Conservation (phyloP, 257 asterid species). For the Solanum sejunctum region DNA sequence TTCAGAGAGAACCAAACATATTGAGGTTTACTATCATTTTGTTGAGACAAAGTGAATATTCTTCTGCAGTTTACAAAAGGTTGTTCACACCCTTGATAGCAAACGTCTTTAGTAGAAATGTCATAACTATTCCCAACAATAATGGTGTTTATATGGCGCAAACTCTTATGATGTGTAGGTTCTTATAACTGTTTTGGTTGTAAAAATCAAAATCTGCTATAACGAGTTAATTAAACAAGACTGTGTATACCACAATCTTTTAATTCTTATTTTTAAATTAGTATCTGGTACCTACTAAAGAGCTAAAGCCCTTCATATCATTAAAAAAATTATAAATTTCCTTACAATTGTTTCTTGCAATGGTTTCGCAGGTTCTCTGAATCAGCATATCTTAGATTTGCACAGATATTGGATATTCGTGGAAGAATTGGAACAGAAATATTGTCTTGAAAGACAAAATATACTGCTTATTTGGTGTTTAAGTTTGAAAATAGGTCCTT, state of each 20-base stretch:
- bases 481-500: conserved; percentile 12
- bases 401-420: not conserved
- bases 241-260: not conserved
- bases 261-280: too few relatives aligned
- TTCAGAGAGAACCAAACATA: not conserved
- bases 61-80: not conserved
- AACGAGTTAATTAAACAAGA: too few relatives aligned
- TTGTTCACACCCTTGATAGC: not conserved
- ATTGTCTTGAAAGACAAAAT: conserved; percentile 22
- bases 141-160: not conserved
- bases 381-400: not conserved
- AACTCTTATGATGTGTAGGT: not conserved
- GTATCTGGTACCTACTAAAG: too few relatives aligned
- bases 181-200: not conserved
- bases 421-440: conserved; percentile 23
- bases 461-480: conserved; percentile 44
- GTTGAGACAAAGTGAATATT: not conserved
- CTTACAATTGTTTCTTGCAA: not conserved
- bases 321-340: not conserved
- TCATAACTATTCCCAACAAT: not conserved
- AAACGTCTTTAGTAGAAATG: not conserved
- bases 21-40: not conserved
- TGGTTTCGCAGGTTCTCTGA: conserved; percentile 9
- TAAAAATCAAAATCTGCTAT: too few relatives aligned
- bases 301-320: not conserved